Conservation (phyloP, 1,284 basidiomycete genomes). For the Apiotrichum sp. region DNA sequence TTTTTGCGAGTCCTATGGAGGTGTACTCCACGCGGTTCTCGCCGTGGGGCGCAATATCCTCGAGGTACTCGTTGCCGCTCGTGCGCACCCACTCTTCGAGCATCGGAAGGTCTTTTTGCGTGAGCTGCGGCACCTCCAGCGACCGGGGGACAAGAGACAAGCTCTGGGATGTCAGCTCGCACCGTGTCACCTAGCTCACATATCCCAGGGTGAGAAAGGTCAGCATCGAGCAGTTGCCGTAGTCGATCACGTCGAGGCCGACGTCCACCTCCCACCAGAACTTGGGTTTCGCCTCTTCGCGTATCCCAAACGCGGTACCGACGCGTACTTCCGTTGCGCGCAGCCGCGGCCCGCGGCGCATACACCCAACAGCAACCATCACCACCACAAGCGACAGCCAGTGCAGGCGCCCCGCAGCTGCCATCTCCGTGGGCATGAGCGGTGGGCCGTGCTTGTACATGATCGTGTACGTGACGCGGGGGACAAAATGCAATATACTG, state of each 20-base stretch:
- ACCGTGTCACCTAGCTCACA: slow-evolving; percentile 20
- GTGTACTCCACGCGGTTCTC: slow-evolving; percentile 20
- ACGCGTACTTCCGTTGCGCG: slow-evolving; percentile 28
- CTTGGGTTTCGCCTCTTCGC: slow-evolving; percentile 4
- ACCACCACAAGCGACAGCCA: neutral
- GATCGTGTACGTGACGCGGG: slow-evolving; percentile 29
- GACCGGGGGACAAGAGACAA: slow-evolving; percentile 25
- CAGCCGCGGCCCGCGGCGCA: slow-evolving; percentile 38
- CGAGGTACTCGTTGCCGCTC: slow-evolving; percentile 9
- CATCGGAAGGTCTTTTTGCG: slow-evolving; percentile 35
- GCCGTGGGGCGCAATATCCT: slow-evolving; percentile 5
- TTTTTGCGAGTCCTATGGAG: slow-evolving; percentile 24
- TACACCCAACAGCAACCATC: slow-evolving; percentile 20
- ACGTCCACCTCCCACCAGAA: slow-evolving; percentile 8
- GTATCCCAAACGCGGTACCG: slow-evolving; percentile 36
- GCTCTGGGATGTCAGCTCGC: slow-evolving; percentile 20
- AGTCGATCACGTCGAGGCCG: slow-evolving; percentile 35
- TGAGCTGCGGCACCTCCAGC: slow-evolving; percentile 24
- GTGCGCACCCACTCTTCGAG: slow-evolving; percentile 34
- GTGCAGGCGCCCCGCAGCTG: slow-evolving; percentile 10
- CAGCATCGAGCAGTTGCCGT: slow-evolving; percentile 36
- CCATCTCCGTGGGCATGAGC: neutral
- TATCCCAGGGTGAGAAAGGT: slow-evolving; percentile 36
- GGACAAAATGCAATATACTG: slow-evolving; percentile 20
- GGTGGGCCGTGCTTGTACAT: slow-evolving; percentile 14